Evolutionary conservation across 352 stramenopile species (phyloP).

Genomic region (Pythium vanterpoolii): DNA sequence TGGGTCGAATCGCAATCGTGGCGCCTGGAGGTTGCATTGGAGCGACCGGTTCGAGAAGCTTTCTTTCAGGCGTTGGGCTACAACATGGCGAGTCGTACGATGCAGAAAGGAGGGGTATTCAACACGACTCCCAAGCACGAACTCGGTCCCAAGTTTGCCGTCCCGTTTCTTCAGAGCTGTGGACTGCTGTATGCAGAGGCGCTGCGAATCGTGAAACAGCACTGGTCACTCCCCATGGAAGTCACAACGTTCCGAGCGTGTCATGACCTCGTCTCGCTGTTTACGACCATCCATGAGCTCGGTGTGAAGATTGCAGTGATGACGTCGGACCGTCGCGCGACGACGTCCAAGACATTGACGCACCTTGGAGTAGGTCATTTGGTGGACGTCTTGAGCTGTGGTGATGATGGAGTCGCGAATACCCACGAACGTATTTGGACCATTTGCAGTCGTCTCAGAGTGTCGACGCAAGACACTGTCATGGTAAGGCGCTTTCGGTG

Average conservation of each 20-base stretch:
- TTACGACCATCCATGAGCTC: slow-evolving; percentile 28
- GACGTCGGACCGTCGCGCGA: slow-evolving; percentile 41
- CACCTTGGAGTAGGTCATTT: slow-evolving; percentile 30
- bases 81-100: slow-evolving; percentile 24
- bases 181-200: slow-evolving; percentile 21
- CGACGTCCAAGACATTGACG: slow-evolving; percentile 30
- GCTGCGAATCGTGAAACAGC: slow-evolving; percentile 21
- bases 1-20: slow-evolving; percentile 39
- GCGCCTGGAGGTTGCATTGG: slow-evolving; percentile 27
- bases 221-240: slow-evolving; percentile 35
- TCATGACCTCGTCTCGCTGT: slow-evolving; percentile 29
- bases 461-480: slow-evolving; percentile 36
- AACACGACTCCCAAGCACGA: slow-evolving; percentile 32
- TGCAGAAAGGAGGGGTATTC: slow-evolving; percentile 28
- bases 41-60: slow-evolving; percentile 19
- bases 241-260: slow-evolving; percentile 27
- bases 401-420: slow-evolving; percentile 36
- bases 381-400: slow-evolving; percentile 45
- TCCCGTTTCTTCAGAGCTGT: slow-evolving; percentile 28
- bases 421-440: slow-evolving; percentile 36
- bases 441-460: slow-evolving; percentile 36
- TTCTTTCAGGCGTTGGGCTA: slow-evolving; percentile 39
- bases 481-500: slow-evolving; percentile 23
- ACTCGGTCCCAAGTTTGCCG: slow-evolving; percentile 26
- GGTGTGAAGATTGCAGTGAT: slow-evolving; percentile 49